These are phyloP conservation scores for Lyophyllum semitale DNA, from an alignment of 768 basidiomycete species.

Conservation along the genomic window DNA sequence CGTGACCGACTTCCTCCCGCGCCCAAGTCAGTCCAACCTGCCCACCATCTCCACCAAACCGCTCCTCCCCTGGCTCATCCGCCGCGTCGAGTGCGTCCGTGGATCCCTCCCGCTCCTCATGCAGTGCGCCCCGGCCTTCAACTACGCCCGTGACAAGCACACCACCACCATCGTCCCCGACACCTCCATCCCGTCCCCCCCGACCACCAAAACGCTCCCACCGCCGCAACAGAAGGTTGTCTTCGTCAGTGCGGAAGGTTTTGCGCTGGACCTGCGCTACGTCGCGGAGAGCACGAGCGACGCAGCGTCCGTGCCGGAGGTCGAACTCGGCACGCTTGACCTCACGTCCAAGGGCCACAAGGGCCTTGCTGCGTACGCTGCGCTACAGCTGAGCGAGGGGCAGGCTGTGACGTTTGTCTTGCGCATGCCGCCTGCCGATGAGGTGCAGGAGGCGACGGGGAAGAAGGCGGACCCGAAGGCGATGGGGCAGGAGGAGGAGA, in stretches of 20 bases:
- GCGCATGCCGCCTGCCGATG: slow-evolving; percentile 56
- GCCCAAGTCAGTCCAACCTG: slow-evolving; percentile 41
- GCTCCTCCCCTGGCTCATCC: slow-evolving; percentile 81
- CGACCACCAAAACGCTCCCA: neutral
- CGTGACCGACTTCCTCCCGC: slow-evolving; percentile 86
- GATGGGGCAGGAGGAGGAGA: neutral
- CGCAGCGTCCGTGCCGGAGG: slow-evolving; percentile 38
- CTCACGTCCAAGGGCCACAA: slow-evolving; percentile 72
- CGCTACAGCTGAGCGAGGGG: slow-evolving; percentile 75
- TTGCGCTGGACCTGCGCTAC: slow-evolving; percentile 78
- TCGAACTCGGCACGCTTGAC: slow-evolving; percentile 65
- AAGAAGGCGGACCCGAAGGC: neutral
- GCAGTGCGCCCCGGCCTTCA: slow-evolving; percentile 95
- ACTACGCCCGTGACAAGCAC: slow-evolving; percentile 84
- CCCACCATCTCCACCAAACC: slow-evolving; percentile 50
- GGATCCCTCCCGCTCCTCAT: slow-evolving; percentile 78
- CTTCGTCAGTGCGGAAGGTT: slow-evolving; percentile 56
- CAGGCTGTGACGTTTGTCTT: slow-evolving; percentile 90
- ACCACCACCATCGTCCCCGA: slow-evolving; percentile 58
- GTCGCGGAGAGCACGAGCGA: slow-evolving; percentile 56
- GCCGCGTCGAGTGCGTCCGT: slow-evolving; percentile 86
- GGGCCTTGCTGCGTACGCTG: slow-evolving; percentile 61
- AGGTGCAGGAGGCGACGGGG: slow-evolving; percentile 3
- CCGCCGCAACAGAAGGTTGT: slow-evolving; percentile 47
- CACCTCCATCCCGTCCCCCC: slow-evolving; percentile 24